phyloP scores from a whole-genome alignment of 352 stramenopile genomes.

The Aphanomyces astaci region DNA sequence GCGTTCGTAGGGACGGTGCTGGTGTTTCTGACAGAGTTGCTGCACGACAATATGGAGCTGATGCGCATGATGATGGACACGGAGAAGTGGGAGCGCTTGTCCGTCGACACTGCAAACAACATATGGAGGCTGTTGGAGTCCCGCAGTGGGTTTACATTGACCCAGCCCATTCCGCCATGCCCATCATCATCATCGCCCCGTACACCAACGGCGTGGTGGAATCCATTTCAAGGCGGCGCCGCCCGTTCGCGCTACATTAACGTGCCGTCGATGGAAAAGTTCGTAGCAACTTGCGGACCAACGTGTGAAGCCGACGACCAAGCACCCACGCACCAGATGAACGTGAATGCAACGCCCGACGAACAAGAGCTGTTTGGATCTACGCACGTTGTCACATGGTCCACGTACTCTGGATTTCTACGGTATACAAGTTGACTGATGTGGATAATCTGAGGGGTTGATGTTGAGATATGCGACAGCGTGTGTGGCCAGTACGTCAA shows the following conservation, averaged over 20 bases:
- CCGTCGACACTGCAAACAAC: slow-evolving; percentile 37
- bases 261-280: not conserved
- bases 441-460: too few species aligned
- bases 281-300: not conserved
- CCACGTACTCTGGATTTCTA: slow-evolving; percentile 16
- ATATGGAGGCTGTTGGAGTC: slow-evolving; percentile 58
- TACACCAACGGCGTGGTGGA: slow-evolving; percentile 1
- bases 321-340: too few species aligned
- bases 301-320: slow-evolving; percentile 5
- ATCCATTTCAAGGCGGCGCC: slow-evolving; percentile 2
- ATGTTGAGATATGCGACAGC: slow-evolving; percentile 25
- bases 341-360: not conserved
- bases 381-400: slow-evolving; percentile 17
- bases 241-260: not conserved
- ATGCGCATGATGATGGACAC: slow-evolving; percentile 78
- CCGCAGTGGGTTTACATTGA: slow-evolving; percentile 59
- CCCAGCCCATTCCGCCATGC: not conserved
- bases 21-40: slow-evolving; percentile 52
- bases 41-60: slow-evolving; percentile 77
- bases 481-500: slow-evolving; percentile 80
- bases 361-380: slow-evolving; percentile 20
- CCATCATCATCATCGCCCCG: not conserved
- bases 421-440: slow-evolving; percentile 1
- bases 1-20: slow-evolving; percentile 46
- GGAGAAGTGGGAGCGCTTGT: slow-evolving; percentile 75